Evolutionary conservation across 148 eudicot genomes (phyloP).

Genomic region (Vaccinium darrowii): DNA sequence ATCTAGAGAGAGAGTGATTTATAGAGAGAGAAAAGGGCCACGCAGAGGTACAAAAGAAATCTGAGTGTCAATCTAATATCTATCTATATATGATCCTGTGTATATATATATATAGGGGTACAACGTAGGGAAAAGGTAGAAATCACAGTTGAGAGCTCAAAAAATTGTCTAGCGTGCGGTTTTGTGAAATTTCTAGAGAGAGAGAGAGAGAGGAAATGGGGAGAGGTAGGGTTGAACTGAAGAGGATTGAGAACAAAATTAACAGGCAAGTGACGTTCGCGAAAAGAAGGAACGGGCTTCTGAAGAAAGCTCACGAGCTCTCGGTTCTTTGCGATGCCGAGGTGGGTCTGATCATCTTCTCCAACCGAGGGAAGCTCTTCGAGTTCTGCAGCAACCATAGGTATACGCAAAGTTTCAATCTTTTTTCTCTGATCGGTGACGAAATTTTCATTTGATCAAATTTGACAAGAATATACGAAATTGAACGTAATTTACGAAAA

Average conservation of each 20-base stretch:
- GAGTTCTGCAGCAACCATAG: slow-evolving; percentile 38
- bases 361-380: slow-evolving; percentile 35
- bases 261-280: slow-evolving; percentile 37
- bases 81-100: neutral
- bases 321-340: slow-evolving; percentile 37
- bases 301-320: slow-evolving; percentile 38
- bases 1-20: neutral
- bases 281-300: slow-evolving; percentile 31
- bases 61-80: slow-evolving; percentile 1
- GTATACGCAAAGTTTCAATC: slow-evolving; percentile 14
- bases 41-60: neutral
- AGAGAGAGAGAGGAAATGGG: slow-evolving; percentile 20
- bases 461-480: too few relatives aligned
- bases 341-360: slow-evolving; percentile 38
- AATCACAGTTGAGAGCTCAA: slow-evolving; percentile 10
- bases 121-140: slow-evolving; percentile 25
- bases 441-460: too few relatives aligned
- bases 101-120: slow-evolving; percentile 22
- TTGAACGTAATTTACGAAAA: too few relatives aligned
- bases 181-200: neutral
- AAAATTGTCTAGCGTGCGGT: neutral
- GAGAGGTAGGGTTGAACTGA: slow-evolving; percentile 39
- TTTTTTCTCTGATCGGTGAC: too few relatives aligned
- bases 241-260: slow-evolving; percentile 36
- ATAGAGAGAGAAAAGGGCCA: neutral